phyloP scores from a whole-genome alignment of 2,329 filamentous ascomycete genomes.

The Ophiostoma pallidulum region DNA sequence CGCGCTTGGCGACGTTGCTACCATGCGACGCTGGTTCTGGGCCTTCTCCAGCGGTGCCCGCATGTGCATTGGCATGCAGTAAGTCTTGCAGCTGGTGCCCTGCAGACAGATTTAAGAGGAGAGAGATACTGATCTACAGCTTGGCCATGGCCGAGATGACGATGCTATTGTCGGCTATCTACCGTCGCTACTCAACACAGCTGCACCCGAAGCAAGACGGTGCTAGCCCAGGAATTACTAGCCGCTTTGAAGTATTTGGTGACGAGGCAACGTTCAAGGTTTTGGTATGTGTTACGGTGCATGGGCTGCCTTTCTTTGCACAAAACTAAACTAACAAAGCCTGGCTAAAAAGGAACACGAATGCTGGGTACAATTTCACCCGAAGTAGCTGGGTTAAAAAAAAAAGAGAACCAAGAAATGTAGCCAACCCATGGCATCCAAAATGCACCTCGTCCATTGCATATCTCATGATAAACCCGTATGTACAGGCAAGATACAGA shows the following conservation, averaged over 20 bases:
- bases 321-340: neutral
- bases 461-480: no score
- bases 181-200: conserved; percentile 32
- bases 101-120: no score
- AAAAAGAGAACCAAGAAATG: no score
- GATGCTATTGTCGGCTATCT: conserved; percentile 34
- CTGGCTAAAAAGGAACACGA: conserved; percentile 16
- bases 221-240: conserved; percentile 30
- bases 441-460: no score
- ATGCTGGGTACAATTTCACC: conserved; percentile 17
- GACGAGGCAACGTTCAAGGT: conserved; percentile 21
- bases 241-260: conserved; percentile 31
- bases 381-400: neutral
- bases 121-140: conserved; percentile 4
- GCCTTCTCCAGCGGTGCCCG: conserved; percentile 60
- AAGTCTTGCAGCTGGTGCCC: no score
- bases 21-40: conserved; percentile 42
- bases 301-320: neutral
- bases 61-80: conserved; percentile 50
- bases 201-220: conserved; percentile 19
- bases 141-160: conserved; percentile 43
- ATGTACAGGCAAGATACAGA: no score
- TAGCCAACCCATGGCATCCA: no score
- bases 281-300: neutral
- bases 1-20: conserved; percentile 11